Base-by-base conservation (phyloP, 352 stramenopile species). In the Phytophthora litchii region DNA sequence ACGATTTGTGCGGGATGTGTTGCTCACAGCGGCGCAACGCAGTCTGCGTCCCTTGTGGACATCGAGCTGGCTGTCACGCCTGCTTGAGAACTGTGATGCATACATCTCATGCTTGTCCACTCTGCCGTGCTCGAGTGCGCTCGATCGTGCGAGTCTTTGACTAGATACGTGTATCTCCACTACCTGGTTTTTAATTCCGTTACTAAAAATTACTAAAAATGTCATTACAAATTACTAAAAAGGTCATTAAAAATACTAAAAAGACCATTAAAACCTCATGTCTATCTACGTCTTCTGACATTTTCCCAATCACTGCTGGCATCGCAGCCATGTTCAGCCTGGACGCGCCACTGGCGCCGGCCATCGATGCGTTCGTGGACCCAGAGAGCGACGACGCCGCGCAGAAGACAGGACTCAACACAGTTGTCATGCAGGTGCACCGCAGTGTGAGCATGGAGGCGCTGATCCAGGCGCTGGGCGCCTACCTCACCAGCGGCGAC, bases 381-480 rank as follows among this genome's bases (percentile, higher is more conserved):
- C 85, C 86, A 3, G 85, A 94, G 66, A 91, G 91, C 51, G 83
- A 93, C 34, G 84, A 95, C 17, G 79, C 69, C 17, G 66, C 71
- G 60, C 86, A 95, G 67, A 95, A 92, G 76, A 92, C 84, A 36
- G 85, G 80, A 27, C 74, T 95, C 31, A 95, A 95, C 70, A 93
- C 81, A n/a, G 72, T 95, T 35, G 71, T 95, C 20, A 94, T 95
- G 84, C 84, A 94, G 52, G 79, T 94, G 45, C 84, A 95, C 46
- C 84, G 86, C 41, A 76, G 77, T 19, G 78, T 91, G 52, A 77
- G 60, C 17, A 83, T 95, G 44, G 84, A 95, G 72, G 64, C 76
- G 65, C 77, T 95, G 21, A 90, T 95, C 60, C 76, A 93, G 66
- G 72, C 78, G 53, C 71, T 95, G n/a, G 84, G 83, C 9, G 53